Evolutionary conservation across 371 early-diverging fungal species (phyloP).

Genomic region (Umbelopsis sp.): DNA sequence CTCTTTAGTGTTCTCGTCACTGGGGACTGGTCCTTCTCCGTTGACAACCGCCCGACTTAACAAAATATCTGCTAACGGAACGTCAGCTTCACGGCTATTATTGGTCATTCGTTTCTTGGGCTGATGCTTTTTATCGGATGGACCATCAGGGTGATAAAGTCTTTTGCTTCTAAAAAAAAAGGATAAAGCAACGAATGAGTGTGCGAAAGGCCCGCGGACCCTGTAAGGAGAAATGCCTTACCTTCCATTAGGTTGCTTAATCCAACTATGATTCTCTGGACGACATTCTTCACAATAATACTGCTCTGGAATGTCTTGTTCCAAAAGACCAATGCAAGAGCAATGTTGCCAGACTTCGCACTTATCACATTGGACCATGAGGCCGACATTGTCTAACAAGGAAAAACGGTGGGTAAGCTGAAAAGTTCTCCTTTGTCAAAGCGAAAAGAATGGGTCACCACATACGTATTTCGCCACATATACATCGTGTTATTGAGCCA

Average conservation of each 20-base stretch:
- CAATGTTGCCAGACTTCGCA: conserved; percentile 92
- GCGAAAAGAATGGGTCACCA: not conserved
- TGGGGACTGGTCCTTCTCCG: conserved; percentile 25
- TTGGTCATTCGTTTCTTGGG: conserved; percentile 60
- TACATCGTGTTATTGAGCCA: conserved; percentile 76
- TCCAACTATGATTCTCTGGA: conserved; percentile 57
- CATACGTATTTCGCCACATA: conserved; percentile 74
- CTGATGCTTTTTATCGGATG: conserved; percentile 31
- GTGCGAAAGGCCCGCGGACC: not conserved
- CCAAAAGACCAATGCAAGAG: conserved; percentile 77
- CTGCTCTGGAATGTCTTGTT: conserved; percentile 74
- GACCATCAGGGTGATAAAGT: conserved; percentile 27
- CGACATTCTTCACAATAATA: conserved; percentile 87
- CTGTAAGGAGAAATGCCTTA: not conserved
- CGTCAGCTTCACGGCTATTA: conserved; percentile 61
- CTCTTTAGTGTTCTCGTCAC: conserved; percentile 28
- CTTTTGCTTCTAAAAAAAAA: conserved; percentile 28
- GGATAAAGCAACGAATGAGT: not conserved
- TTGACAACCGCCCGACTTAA: conserved; percentile 17
- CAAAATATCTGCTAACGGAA: conserved; percentile 55
- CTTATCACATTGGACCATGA: conserved; percentile 88
- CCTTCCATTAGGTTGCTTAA: conserved; percentile 20
- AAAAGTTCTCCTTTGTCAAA: not conserved
- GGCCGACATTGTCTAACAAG: conserved; percentile 55
- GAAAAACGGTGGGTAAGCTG: not conserved